Percentiles rank a stretch among this genome's conserved stretches.
Conservation (phyloP, 2,329 filamentous ascomycete genomes). For the Fusarium nanum region DNA sequence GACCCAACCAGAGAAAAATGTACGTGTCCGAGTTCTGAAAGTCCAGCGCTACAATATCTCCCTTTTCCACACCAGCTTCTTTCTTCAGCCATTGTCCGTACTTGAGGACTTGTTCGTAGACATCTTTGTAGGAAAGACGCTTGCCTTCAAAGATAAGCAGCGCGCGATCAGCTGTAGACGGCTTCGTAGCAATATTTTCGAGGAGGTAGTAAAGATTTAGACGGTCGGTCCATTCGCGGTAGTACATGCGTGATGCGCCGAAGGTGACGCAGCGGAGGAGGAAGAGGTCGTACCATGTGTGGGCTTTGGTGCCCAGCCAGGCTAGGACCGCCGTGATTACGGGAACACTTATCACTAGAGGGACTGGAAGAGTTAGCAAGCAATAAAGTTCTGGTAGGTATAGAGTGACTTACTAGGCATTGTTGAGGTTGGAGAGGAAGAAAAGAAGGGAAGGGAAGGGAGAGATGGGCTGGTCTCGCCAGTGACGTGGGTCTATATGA, state of each 20-base stretch:
- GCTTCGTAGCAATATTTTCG: constrained; percentile 70
- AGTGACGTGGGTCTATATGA: constrained; percentile 36
- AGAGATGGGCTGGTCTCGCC: background rate
- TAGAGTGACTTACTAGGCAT: constrained; percentile 33
- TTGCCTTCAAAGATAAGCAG: constrained; percentile 77
- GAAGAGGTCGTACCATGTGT: constrained; percentile 72
- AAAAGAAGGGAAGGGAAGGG: background rate
- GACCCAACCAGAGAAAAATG: constrained; percentile 77
- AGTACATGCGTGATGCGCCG: constrained; percentile 55
- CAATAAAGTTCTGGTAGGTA: background rate
- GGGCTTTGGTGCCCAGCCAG: constrained; percentile 80
- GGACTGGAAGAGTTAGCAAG: constrained; percentile 53
- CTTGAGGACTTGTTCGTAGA: constrained; percentile 76
- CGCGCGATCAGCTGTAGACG: constrained; percentile 62
- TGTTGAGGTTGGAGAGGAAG: background rate
- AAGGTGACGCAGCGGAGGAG: constrained; percentile 68
- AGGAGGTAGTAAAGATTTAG: constrained; percentile 81
- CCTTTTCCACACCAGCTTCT: constrained; percentile 70
- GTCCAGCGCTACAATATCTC: constrained; percentile 83
- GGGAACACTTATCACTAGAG: constrained; percentile 66
- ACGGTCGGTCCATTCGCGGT: constrained; percentile 67
- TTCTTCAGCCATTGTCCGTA: constrained; percentile 81
- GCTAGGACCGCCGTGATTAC: constrained; percentile 75
- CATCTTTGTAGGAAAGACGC: constrained; percentile 78
- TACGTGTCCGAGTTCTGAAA: constrained; percentile 85